Base-by-base conservation (phyloP, 495 filamentous ascomycete species). In the Bacidia gigantensis region DNA sequence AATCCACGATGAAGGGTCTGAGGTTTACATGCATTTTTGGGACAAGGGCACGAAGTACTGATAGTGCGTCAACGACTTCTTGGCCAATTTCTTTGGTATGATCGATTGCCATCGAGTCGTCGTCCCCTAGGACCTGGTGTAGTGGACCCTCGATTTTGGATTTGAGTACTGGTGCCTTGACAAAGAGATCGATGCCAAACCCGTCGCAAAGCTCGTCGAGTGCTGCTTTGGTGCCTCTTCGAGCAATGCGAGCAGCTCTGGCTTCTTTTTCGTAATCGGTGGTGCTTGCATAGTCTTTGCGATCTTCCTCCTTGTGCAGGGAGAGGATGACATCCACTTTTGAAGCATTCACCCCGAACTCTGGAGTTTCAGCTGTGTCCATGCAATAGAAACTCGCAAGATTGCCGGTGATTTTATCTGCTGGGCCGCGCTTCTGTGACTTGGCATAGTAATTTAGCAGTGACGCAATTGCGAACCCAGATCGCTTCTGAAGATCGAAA, bases 371-470 rank as follows among this genome's bases (percentile, higher is more conserved):
- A 0, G 93, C 92, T 3, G 89, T 93, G 60, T 98, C 92, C 54
- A 94, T 83, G 61, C 92, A 97, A 61, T 87, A 93, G 67, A 95
- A 98, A 59, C 95, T 95, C 66, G 90, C 84, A 51, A 98, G 65
- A 65, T 98, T 98, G 25, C 82, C 77, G 26, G 93, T 87, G 46
- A 98, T 83, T 66, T 98, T 98, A 60, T 95, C 87, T 21, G 89
- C 87, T 2, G 89, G 85, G 24, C 81, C 84, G 26, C 79, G 75
- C 46, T 87, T 83, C 9, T 84, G 81, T 9, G 78, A 75, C 11
- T 76, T 74, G 5, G 86, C 87, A 59, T 96, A 89, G 23, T 89
- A 74, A 53, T 83, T 79, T n/a, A 98, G 80, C n/a, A 96, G 74
- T 18, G 76, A 70, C 3, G 87, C 85, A 26, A 96, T 80, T 14